Percentiles rank a stretch among this genome's conserved stretches.
phyloP scores from a whole-genome alignment of 192 early-diverging fungal genomes.

The Backusella tarrabulga region DNA sequence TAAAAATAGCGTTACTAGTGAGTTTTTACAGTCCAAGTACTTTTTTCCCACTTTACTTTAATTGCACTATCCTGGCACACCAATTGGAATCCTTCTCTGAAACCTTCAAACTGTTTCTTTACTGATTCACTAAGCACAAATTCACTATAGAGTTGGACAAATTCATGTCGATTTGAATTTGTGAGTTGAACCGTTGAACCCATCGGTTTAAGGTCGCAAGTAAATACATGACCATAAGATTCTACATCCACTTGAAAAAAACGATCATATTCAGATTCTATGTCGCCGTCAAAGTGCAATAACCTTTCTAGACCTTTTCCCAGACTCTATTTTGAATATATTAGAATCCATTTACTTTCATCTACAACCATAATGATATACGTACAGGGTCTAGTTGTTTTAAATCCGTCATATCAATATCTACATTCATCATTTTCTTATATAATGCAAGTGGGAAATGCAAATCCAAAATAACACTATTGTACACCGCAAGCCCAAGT shows the following conservation, averaged over 20 bases:
- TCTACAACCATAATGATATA: neutral
- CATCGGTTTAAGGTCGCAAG: slow-evolving; percentile 64
- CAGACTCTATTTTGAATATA: slow-evolving; percentile 45
- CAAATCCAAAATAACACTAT: slow-evolving; percentile 88
- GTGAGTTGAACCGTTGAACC: slow-evolving; percentile 67
- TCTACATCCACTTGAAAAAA: slow-evolving; percentile 82
- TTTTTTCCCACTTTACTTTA: slow-evolving; percentile 38
- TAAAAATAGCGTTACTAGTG: slow-evolving; percentile 8
- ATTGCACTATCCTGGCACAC: slow-evolving; percentile 67
- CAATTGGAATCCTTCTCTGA: slow-evolving; percentile 76
- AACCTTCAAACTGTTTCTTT: slow-evolving; percentile 71
- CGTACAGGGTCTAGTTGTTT: slow-evolving; percentile 69
- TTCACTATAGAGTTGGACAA: slow-evolving; percentile 78
- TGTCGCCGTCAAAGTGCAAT: slow-evolving; percentile 62
- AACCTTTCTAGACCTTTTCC: slow-evolving; percentile 76
- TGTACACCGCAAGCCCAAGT: slow-evolving; percentile 90
- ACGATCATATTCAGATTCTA: slow-evolving; percentile 73
- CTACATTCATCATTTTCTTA: slow-evolving; percentile 79
- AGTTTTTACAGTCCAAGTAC: neutral
- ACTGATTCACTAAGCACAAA: slow-evolving; percentile 75
- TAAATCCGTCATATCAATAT: slow-evolving; percentile 72
- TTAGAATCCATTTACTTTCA: neutral
- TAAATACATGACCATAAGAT: slow-evolving; percentile 56
- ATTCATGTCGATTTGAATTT: slow-evolving; percentile 74
- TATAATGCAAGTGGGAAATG: slow-evolving; percentile 86